Conservation (phyloP, 1,284 basidiomycete species). For the Malassezia equina region DNA sequence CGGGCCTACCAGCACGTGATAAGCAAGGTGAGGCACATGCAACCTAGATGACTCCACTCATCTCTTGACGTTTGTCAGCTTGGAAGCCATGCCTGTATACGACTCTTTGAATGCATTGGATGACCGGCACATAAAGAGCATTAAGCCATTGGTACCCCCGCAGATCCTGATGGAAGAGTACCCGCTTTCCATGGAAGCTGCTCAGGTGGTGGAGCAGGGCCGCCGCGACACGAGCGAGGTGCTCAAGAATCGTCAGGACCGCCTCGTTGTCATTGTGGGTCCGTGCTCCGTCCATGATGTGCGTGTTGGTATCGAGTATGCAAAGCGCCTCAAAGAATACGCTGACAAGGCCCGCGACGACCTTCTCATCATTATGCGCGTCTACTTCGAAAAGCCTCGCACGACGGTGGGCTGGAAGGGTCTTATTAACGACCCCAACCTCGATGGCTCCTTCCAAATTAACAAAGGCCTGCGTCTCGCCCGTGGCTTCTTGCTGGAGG, state of each 20-base stretch:
- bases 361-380: constrained; percentile 77
- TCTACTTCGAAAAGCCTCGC: constrained; percentile 51
- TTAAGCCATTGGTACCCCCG: constrained; percentile 43
- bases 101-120: constrained; percentile 43
- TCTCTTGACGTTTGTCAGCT: neutral
- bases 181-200: constrained; percentile 32
- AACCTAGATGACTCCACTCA: neutral
- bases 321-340: constrained; percentile 59
- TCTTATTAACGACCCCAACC: constrained; percentile 81
- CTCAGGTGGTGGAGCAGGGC: constrained; percentile 30
- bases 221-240: constrained; percentile 36
- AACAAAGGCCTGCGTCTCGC: constrained; percentile 92
- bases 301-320: constrained; percentile 42
- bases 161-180: constrained; percentile 45
- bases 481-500: constrained; percentile 67
- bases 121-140: constrained; percentile 40
- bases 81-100: neutral
- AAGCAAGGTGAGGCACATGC: neutral
- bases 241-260: constrained; percentile 36
- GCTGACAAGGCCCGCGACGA: constrained; percentile 71
- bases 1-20: neutral
- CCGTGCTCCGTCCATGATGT: constrained; percentile 47
- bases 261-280: constrained; percentile 43
- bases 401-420: constrained; percentile 99
- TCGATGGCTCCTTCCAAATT: constrained; percentile 75